Base-by-base conservation (phyloP, 192 early-diverging fungal species). In the Rhizoclosmatium sp. region DNA sequence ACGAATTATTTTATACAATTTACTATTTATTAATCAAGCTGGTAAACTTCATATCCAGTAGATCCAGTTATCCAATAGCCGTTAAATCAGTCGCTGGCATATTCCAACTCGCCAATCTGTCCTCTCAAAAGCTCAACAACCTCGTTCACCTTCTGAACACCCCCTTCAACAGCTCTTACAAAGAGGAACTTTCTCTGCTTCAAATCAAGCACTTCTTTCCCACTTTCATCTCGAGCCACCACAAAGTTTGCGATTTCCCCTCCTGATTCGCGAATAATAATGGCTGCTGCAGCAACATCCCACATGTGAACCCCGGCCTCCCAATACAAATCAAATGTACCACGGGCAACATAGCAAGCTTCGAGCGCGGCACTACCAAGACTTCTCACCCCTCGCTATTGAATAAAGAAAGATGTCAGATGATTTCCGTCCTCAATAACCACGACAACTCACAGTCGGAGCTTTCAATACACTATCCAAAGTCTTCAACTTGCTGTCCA, bases 201-300 rank as follows among this genome's bases (percentile, higher is more conserved):
- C 44, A 82, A 19, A 78, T 87, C 86, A 23, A 83, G 75, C 2
- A 49, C 10, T 60, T 85, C 86, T 14, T 71, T 14, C 23, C 42
- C 51, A 44, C 19, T 59, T 2, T 47, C 61, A 4, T 23, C 46
- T 14, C 12, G 21, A 19, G 21, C 47, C 19, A 42, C 12, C 0
- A 48, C 74, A 82, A 82, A 88, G 64, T 85, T 86, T 31, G 94
- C 86, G 16, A 95, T 90, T 2, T 91, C 71, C 19, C 97, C 95
- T 16, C 97, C 96, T 4, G 96, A 85, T 80, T 99, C 96, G 16
- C 83, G 80, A 4, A 97, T 82, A 80, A 99, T 93, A 16, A 94
- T 87, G 2, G 91, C 86, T n/a, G 90, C 95, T 19, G 96, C 97
- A 23, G 93, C 92, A 47, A 98, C 92, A 81, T 99, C 97, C 95